Evolutionary conservation across 202 grass and related monocot genomes (phyloP), one percentile per base, ranked within the genome.

Genomic region (Elaeis oleifera): DNA sequence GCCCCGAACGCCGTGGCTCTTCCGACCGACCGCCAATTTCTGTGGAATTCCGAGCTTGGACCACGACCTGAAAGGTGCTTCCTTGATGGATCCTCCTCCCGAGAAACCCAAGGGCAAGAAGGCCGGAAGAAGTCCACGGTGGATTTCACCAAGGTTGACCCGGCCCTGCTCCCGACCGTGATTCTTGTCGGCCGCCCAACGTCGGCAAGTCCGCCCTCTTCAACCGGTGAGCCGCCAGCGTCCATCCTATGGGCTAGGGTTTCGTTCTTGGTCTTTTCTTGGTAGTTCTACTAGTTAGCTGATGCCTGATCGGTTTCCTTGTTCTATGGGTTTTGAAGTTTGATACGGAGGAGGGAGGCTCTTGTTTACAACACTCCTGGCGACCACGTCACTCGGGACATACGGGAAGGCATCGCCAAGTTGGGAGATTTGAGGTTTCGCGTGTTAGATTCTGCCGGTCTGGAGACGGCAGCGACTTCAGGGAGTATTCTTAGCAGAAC

Each of bases 121-220:
- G 75, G 57, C 50, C 63, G 74, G 76, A 89, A 81, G 82, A 83
- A 97, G 74, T 81, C 71, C 20, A 79, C 74, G 58, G 70, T 97
- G 60, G 92, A 97, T 79, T 97, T 97, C 75, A 89, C 82, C 64
- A 92, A 82, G 79, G 80, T 92, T 67, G 80, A 97, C 65, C 63
- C 82, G 3, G 55, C 82, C 48, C 74, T 89, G 36, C 84, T 97
- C 23, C 92, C 92, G 36, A 97, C 92, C 20, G 85, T 92, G 57
- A 89, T 97, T 32, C 81, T 97, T 53, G 79, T 97, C 18, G 88
- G 92, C 51, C 84, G 92, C 4, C 92, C 15, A 97, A 97, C 57
- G 92, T 97, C 25, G 92, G 92, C 62, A 97, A 97, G 79, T 97
- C 92, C 3, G 92, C 92, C 0, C 78, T 97, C 26, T 97, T 97